phyloP scores from a whole-genome alignment of 352 stramenopile genomes.

The Phytophthora macrochlamydospora region DNA sequence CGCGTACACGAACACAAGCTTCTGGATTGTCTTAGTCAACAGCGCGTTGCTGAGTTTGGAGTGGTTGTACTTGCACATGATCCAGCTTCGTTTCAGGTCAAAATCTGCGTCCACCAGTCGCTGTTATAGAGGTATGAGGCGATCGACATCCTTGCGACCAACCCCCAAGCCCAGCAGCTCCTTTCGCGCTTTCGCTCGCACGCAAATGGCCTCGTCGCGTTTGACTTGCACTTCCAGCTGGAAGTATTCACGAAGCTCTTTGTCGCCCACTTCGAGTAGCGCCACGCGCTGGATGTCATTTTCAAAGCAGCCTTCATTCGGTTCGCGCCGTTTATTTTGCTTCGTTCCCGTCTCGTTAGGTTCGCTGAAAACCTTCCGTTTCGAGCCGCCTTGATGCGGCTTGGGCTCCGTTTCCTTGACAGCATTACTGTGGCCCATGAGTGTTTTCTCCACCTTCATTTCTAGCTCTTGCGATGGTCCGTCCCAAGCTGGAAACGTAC shows the following conservation, averaged over 20 bases:
- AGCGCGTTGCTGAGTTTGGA: constrained; percentile 5
- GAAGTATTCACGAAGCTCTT: constrained; percentile 42
- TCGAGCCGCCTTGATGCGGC: not conserved
- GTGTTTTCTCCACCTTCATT: too few species aligned
- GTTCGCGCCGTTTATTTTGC: not conserved
- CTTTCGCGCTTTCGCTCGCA: constrained; percentile 43
- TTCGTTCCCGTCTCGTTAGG: not conserved
- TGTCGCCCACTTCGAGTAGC: constrained; percentile 19
- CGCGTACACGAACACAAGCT: constrained; percentile 12
- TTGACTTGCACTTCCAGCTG: constrained; percentile 46
- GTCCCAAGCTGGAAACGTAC: too few species aligned
- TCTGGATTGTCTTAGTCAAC: constrained; percentile 1
- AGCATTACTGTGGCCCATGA: too few species aligned
- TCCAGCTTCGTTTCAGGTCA: constrained; percentile 10
- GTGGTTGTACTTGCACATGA: constrained; percentile 6
- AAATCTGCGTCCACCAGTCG: too few species aligned
- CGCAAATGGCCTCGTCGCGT: constrained; percentile 41
- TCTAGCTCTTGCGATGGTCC: too few species aligned
- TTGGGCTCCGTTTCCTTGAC: not conserved
- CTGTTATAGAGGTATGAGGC: constrained; percentile 38
- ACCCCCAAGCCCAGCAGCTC: constrained; percentile 46
- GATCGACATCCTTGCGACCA: constrained; percentile 32
- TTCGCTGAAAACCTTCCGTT: not conserved
- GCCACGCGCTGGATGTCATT: not conserved
- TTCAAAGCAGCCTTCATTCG: too few species aligned